Base-by-base conservation (phyloP, 306 rosid genomes). In the Ziziphus jujuba region DNA sequence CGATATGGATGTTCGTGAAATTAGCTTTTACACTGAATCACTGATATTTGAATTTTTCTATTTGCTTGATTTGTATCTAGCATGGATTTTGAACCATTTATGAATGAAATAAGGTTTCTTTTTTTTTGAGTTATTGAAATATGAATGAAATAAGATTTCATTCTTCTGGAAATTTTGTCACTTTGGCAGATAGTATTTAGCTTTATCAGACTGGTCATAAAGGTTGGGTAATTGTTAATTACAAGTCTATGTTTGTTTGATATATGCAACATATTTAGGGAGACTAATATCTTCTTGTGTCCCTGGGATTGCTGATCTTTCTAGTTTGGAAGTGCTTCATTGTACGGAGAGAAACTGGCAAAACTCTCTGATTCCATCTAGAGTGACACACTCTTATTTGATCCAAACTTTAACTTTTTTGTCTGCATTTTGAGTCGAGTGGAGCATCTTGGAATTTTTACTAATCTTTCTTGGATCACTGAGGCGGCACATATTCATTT, bases 281-380 rank as follows among this genome's bases (percentile, higher is more conserved):
- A 28, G 61, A 24, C 8, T 56, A 14, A 7, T 28, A 25, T 56
- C 38, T 56, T 21, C 21, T 43, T 61, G 23, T 7, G 13, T 61
- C n/a, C 10, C 24, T 61, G 53, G 20, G 23, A 14, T 22, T 43
- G 20, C 19, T 61, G 66, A n/a, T 61, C 13, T 51, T 61, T 72
- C 44, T 40, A 52, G 57, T 72, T 59, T 63, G 59, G 64, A 61
- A 63, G 65, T 33, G 23, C 55, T 40, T 63, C 59, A 43, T 40
- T 67, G 45, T 38, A 50, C 20, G 31, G 57, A 56, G 19, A 40
- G 64, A 56, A 63, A 62, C 28, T 54, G 16, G 69, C 25, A 10
- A 38, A 35, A 35, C 40, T 35, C n/a, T n/a, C n/a, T n/a, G n/a
- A n/a, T n/a, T n/a, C n/a, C n/a, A n/a, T 59, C 47, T 59, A 17